Conservation (phyloP, 768 basidiomycete species). For the Tubosaeta sp. region DNA sequence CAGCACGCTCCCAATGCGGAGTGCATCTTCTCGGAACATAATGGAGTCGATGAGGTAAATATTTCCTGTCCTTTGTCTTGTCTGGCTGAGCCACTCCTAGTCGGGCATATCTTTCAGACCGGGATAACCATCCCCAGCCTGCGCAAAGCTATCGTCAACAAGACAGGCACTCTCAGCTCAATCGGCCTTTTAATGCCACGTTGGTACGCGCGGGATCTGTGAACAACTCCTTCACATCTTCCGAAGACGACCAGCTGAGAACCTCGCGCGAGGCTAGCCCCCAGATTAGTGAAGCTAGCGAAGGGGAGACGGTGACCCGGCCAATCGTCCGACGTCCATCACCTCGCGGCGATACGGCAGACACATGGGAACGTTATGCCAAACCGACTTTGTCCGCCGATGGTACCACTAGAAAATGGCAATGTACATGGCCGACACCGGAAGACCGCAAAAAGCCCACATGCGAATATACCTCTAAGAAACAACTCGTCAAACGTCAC, state of each 20-base stretch:
- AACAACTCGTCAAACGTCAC: slow-evolving; percentile 67
- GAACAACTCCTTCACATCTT: slow-evolving; percentile 20
- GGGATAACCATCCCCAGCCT: slow-evolving; percentile 6
- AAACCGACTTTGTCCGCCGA: slow-evolving; percentile 30
- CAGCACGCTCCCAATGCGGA: slow-evolving; percentile 16
- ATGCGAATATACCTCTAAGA: slow-evolving; percentile 48
- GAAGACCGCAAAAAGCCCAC: slow-evolving; percentile 28
- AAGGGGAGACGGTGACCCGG: slow-evolving; percentile 15
- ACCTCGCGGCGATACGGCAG: slow-evolving; percentile 22
- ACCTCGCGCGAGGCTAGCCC: slow-evolving; percentile 29
- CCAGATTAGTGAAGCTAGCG: slow-evolving; percentile 30
- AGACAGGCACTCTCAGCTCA: slow-evolving; percentile 4
- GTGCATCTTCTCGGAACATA: slow-evolving; percentile 14
- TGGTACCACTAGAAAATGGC: slow-evolving; percentile 35
- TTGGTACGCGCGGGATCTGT: slow-evolving; percentile 14
- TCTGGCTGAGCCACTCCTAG: slow-evolving; percentile 14
- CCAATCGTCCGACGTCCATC: slow-evolving; percentile 21
- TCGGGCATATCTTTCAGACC: slow-evolving; percentile 21
- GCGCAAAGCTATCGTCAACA: slow-evolving; percentile 13
- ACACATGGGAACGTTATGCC: slow-evolving; percentile 33
- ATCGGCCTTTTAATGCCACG: slow-evolving; percentile 5
- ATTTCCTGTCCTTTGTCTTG: not conserved
- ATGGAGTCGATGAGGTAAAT: slow-evolving; percentile 29
- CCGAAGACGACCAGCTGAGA: slow-evolving; percentile 28
- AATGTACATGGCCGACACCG: slow-evolving; percentile 39